Evolutionary conservation across 176 grass and related monocot species (phyloP).

Genomic region (Eleusine coracana): DNA sequence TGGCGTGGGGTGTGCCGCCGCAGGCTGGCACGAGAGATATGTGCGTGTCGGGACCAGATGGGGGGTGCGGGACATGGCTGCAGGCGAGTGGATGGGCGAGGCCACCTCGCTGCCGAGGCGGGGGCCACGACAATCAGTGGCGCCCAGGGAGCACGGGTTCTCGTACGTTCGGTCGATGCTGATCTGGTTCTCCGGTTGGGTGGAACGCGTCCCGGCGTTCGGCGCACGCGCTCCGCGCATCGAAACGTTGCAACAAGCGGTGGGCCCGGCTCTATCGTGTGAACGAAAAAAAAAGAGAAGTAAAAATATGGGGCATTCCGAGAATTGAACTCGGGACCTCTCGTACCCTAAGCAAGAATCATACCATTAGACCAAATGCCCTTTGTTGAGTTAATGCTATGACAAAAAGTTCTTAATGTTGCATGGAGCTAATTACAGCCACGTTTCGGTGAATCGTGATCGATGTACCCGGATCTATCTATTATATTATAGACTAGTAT

Average conservation of each 20-base stretch:
- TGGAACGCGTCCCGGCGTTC: too few relatives aligned
- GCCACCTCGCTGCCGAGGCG: neutral
- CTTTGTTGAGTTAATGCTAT: neutral
- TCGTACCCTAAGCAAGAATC: constrained; percentile 99
- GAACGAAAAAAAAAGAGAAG: neutral
- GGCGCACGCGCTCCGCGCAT: too few relatives aligned
- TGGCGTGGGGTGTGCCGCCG: neutral
- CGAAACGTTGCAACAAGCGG: neutral
- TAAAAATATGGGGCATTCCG: constrained; percentile 57
- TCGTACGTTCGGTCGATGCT: neutral
- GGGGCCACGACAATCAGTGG: neutral
- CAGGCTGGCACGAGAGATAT: neutral
- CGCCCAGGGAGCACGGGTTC: neutral
- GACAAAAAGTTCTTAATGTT: too few relatives aligned
- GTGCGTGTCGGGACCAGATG: neutral
- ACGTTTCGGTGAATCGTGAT: too few relatives aligned
- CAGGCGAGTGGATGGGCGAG: neutral
- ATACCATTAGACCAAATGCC: constrained; percentile 99
- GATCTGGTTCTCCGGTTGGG: neutral
- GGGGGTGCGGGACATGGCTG: neutral
- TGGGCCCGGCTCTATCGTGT: neutral
- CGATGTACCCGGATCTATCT: too few relatives aligned
- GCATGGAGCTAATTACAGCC: too few relatives aligned
- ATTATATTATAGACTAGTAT: too few relatives aligned
- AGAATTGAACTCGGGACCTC: constrained; percentile 99